Percentiles rank a stretch among this genome's conserved stretches.
phyloP scores from a whole-genome alignment of 768 basidiomycete species.

The Neoboletus magnificus region DNA sequence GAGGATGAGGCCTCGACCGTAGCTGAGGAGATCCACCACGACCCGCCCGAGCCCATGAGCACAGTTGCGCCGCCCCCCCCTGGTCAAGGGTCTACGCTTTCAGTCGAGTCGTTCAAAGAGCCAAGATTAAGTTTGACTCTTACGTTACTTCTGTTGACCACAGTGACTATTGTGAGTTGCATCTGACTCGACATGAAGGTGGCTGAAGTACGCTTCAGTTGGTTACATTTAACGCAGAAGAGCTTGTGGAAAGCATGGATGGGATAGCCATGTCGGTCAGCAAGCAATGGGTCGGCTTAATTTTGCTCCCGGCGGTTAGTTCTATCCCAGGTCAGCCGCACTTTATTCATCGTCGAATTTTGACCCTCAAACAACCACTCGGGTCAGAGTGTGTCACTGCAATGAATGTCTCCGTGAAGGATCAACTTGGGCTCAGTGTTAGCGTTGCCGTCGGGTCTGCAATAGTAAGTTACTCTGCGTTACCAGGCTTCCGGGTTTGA shows the following conservation, averaged over 20 bases:
- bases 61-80: conserved; percentile 14
- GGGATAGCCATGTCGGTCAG: conserved; percentile 67
- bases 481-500: neutral
- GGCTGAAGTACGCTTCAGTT: conserved; percentile 31
- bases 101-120: conserved; percentile 35
- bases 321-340: conserved; percentile 64
- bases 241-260: conserved; percentile 82
- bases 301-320: conserved; percentile 82
- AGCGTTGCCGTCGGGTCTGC: conserved; percentile 82
- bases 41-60: conserved; percentile 10
- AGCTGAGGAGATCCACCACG: neutral
- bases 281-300: conserved; percentile 87
- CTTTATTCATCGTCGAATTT: neutral
- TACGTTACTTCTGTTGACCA: conserved; percentile 50
- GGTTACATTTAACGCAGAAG: conserved; percentile 63
- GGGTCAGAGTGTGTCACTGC: conserved; percentile 79
- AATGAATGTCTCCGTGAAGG: conserved; percentile 83
- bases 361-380: neutral
- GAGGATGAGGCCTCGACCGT: conserved; percentile 13
- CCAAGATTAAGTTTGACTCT: conserved; percentile 60
- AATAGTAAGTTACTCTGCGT: conserved; percentile 45
- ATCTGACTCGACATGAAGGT: neutral
- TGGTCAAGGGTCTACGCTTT: conserved; percentile 13
- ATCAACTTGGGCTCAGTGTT: conserved; percentile 78
- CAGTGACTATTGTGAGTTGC: conserved; percentile 59